Evolutionary conservation across 225 moss, liverwort and hornwort genomes (phyloP).

Genomic region (Sphagnum tenellum): DNA sequence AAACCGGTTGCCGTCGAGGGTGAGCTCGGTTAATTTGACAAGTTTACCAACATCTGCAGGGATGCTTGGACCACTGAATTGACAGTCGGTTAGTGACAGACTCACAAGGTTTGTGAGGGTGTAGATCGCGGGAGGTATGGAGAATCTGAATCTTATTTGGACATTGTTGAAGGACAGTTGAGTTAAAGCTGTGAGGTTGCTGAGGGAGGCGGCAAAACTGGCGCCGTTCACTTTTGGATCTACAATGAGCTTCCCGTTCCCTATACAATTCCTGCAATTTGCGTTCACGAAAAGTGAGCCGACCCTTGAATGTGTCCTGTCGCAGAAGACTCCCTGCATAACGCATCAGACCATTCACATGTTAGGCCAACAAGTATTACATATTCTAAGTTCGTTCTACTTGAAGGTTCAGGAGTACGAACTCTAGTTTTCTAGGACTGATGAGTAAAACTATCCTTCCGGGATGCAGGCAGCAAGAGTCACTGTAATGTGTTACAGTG

Average conservation of each 20-base stretch:
- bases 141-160: constrained; percentile 9
- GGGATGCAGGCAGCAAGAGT: neutral
- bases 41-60: constrained; percentile 14
- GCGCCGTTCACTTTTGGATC: constrained; percentile 11
- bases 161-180: constrained; percentile 10
- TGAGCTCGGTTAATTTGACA: neutral
- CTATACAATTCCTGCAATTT: neutral
- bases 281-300: too few species aligned
- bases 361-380: too few species aligned
- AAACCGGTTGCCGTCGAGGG: constrained; percentile 19
- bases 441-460: neutral
- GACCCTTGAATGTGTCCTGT: too few species aligned
- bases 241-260: constrained; percentile 5
- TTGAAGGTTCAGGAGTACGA: neutral
- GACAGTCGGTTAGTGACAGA: constrained; percentile 6
- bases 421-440: neutral
- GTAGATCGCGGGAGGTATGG: constrained; percentile 5
- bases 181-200: constrained; percentile 17
- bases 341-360: too few species aligned
- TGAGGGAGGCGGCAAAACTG: constrained; percentile 9
- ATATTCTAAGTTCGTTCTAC: too few species aligned
- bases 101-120: constrained; percentile 10
- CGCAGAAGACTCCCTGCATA: too few species aligned
- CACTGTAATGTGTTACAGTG: too few species aligned
- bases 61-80: constrained; percentile 15